phyloP scores from a whole-genome alignment of 202 grass and related monocot genomes.

The Saccharum hybrid region DNA sequence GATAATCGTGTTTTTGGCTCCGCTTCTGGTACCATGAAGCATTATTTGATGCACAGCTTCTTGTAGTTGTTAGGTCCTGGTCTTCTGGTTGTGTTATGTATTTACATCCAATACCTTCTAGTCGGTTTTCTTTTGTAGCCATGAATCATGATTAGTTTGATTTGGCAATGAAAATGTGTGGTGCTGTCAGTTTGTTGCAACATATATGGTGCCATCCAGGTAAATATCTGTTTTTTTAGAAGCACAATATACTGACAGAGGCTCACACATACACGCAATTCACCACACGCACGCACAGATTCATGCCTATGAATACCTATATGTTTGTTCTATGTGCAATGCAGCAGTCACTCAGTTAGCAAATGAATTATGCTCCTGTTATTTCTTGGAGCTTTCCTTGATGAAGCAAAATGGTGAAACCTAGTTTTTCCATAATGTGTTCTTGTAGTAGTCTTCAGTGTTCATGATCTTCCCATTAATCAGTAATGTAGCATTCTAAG shows the following conservation, averaged over 20 bases:
- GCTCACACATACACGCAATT: not conserved
- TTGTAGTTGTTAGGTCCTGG: not conserved
- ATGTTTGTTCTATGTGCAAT: not conserved
- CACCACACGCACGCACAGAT: not conserved
- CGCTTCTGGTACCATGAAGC: not conserved
- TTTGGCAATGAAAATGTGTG: not conserved
- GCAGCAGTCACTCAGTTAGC: not conserved
- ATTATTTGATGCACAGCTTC: not conserved
- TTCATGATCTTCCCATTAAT: not conserved
- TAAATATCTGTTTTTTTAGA: not conserved
- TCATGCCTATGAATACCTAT: not conserved
- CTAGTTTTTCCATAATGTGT: not conserved
- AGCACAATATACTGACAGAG: not conserved
- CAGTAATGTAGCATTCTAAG: not conserved
- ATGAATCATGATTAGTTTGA: not conserved
- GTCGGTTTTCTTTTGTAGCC: not conserved
- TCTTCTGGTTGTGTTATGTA: not conserved
- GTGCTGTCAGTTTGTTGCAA: not conserved
- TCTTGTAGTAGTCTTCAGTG: not conserved
- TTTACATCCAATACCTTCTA: not conserved
- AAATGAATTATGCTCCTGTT: constrained; percentile 1
- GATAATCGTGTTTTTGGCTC: too few relatives aligned
- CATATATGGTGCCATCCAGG: not conserved
- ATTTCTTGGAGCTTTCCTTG: not conserved
- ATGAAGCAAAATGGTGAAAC: not conserved